These are phyloP conservation scores for Phallus indusiatus DNA, from an alignment of 768 basidiomycete genomes.

Conservation along the genomic window DNA sequence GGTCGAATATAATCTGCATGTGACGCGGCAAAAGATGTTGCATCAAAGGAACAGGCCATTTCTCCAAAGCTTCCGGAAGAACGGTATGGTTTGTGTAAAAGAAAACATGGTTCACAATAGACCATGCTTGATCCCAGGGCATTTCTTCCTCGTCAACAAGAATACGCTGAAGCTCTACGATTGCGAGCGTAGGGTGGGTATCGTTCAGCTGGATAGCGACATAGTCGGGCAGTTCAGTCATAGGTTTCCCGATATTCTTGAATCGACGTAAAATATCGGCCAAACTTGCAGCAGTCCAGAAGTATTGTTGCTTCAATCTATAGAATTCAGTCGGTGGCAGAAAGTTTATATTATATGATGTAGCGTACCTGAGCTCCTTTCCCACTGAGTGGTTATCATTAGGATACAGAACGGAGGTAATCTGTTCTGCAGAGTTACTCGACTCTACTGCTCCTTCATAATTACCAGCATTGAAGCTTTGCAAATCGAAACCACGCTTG, in stretches of 20 bases:
- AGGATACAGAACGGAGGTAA: conserved; percentile 93
- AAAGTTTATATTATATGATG: conserved; percentile 19
- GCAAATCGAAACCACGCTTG: conserved; percentile 86
- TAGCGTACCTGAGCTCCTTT: conserved; percentile 47
- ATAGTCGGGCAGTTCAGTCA: conserved; percentile 74
- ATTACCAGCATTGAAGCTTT: conserved; percentile 94
- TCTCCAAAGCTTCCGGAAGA: conserved; percentile 48
- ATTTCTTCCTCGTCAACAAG: conserved; percentile 88
- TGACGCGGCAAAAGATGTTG: conserved; percentile 82
- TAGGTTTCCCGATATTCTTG: conserved; percentile 78
- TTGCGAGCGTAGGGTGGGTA: conserved; percentile 91
- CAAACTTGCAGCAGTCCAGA: conserved; percentile 85
- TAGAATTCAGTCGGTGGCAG: conserved; percentile 12
- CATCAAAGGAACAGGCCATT: conserved; percentile 86
- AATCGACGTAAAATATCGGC: conserved; percentile 88
- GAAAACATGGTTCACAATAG: conserved; percentile 81
- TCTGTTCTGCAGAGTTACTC: conserved; percentile 84
- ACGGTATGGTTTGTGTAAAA: conserved; percentile 97
- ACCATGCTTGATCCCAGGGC: conserved; percentile 78
- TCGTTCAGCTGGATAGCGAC: conserved; percentile 95
- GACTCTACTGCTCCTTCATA: conserved; percentile 86
- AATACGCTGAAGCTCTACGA: conserved; percentile 91
- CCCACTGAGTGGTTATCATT: conserved; percentile 82
- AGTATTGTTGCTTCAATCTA: conserved; percentile 93
- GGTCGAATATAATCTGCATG: conserved; percentile 88